Conservation (phyloP, 1,284 basidiomycete species). For the Leccinum insigne region DNA sequence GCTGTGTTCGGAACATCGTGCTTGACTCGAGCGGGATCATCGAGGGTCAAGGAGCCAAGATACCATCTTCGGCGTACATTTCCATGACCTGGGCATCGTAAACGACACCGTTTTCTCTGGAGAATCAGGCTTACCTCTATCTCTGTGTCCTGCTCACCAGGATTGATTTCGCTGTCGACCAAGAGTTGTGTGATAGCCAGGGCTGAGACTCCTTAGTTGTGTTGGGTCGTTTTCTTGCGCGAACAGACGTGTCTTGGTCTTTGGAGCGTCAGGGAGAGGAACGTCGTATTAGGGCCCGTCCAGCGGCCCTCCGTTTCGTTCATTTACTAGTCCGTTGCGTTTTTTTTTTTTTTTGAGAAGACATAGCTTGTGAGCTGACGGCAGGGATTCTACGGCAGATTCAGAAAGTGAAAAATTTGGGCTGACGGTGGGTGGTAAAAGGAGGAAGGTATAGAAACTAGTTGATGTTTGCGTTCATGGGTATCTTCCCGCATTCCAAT, state of each 20-base stretch:
- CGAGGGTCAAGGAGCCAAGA: conserved; percentile 95
- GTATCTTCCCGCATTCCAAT: neutral
- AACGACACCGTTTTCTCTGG: conserved; percentile 14
- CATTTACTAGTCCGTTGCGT: no score
- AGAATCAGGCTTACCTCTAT: conserved; percentile 71
- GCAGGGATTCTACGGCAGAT: no score
- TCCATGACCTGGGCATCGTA: conserved; percentile 81
- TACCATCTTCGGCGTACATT: conserved; percentile 97
- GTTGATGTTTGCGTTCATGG: neutral
- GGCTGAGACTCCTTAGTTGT: conserved; percentile 95
- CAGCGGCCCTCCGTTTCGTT: no score
- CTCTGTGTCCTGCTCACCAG: conserved; percentile 97
- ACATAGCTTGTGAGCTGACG: neutral
- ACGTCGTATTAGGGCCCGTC: no score
- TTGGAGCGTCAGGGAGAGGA: conserved; percentile 32
- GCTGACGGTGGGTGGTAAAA: no score
- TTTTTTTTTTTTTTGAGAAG: no score
- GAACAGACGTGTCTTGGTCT: conserved; percentile 98
- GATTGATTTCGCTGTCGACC: conserved; percentile 94
- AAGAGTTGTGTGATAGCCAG: conserved; percentile 97
- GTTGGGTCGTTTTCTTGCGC: conserved; percentile 99
- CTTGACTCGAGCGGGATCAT: conserved; percentile 96
- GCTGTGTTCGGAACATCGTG: conserved; percentile 82
- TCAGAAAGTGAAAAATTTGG: no score
- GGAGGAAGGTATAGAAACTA: neutral